Percentiles rank a stretch among this genome's conserved stretches.
Evolutionary conservation across 179 eudicot species (phyloP).

Genomic region (Silene coronaria): DNA sequence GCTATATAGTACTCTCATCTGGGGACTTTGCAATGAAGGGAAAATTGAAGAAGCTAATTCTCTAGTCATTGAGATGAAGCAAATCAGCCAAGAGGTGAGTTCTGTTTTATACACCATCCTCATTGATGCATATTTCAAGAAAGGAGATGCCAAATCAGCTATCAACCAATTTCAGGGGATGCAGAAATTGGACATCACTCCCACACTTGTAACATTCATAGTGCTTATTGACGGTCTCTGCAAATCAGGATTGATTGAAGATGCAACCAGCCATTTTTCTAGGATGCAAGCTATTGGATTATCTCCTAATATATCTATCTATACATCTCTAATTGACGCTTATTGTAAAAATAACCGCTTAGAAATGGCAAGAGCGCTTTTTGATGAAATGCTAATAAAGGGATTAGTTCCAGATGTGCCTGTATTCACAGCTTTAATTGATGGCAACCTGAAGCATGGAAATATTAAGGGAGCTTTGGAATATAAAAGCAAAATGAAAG

Average conservation of each 20-base stretch:
- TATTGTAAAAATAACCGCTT: constrained; percentile 60
- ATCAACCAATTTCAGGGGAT: constrained; percentile 49
- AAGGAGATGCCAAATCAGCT: constrained; percentile 51
- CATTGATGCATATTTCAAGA: constrained; percentile 64
- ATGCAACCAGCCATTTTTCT: constrained; percentile 51
- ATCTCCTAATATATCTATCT: constrained; percentile 57
- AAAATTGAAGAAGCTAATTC: constrained; percentile 58
- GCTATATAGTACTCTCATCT: constrained; percentile 60
- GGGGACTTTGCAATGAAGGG: constrained; percentile 71
- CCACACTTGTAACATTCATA: constrained; percentile 60
- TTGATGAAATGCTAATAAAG: constrained; percentile 61
- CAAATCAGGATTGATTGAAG: constrained; percentile 60
- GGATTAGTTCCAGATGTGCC: constrained; percentile 63
- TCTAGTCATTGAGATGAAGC: constrained; percentile 60
- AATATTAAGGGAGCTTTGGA: constrained; percentile 56
- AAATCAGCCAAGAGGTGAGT: constrained; percentile 41
- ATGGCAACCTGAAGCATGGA: constrained; percentile 73
- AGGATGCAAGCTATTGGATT: constrained; percentile 49
- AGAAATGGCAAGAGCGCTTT: constrained; percentile 54
- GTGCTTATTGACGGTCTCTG: constrained; percentile 78
- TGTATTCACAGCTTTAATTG: constrained; percentile 73
- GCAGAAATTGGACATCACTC: constrained; percentile 45
- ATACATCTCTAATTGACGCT: constrained; percentile 74
- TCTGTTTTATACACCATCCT: constrained; percentile 52
- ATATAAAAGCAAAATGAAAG: constrained; percentile 41